Evolutionary conservation across 108 stramenopile genomes (phyloP).

Genomic region (Phaeodactylum tricornutum): DNA sequence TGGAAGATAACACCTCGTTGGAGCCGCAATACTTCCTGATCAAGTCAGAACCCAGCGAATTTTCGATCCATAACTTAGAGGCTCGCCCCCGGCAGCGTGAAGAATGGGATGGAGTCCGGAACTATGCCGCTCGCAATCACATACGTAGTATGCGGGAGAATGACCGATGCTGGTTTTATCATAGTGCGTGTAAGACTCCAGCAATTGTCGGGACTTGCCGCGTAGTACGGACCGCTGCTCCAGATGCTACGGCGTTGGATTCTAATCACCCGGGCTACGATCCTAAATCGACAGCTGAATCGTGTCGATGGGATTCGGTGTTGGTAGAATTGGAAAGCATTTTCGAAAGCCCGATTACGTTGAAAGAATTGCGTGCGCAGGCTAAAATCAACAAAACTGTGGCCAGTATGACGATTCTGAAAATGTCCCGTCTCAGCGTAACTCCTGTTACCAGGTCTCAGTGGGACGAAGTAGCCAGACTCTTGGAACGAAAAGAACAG

Average conservation of each 20-base stretch:
- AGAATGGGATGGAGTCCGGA: conserved; percentile 49
- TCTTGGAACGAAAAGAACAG: background rate
- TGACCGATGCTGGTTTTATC: conserved; percentile 43
- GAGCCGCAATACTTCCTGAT: conserved; percentile 31
- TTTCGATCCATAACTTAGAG: conserved; percentile 32
- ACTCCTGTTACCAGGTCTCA: background rate
- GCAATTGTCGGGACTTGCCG: conserved; percentile 34
- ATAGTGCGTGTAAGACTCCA: conserved; percentile 28
- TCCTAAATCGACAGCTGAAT: conserved; percentile 33
- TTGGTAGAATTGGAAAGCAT: conserved; percentile 30
- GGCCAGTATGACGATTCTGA: conserved; percentile 29
- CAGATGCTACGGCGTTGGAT: conserved; percentile 40
- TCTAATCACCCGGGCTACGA: conserved; percentile 30
- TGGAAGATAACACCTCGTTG: no score
- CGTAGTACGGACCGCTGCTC: conserved; percentile 21
- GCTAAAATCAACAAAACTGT: conserved; percentile 19
- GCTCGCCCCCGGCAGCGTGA: conserved; percentile 7
- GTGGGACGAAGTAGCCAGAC: background rate
- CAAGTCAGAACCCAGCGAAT: conserved; percentile 41
- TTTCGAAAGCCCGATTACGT: conserved; percentile 23
- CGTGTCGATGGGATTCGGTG: conserved; percentile 42
- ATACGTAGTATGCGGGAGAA: conserved; percentile 31
- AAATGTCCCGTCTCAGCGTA: conserved; percentile 39
- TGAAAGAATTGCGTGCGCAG: conserved; percentile 29
- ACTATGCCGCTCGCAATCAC: conserved; percentile 41